A percentile compares a stretch with the other conserved stretches of the same genome.
phyloP scores from a whole-genome alignment of 352 stramenopile species.

The Pseudoperonospora humuli region DNA sequence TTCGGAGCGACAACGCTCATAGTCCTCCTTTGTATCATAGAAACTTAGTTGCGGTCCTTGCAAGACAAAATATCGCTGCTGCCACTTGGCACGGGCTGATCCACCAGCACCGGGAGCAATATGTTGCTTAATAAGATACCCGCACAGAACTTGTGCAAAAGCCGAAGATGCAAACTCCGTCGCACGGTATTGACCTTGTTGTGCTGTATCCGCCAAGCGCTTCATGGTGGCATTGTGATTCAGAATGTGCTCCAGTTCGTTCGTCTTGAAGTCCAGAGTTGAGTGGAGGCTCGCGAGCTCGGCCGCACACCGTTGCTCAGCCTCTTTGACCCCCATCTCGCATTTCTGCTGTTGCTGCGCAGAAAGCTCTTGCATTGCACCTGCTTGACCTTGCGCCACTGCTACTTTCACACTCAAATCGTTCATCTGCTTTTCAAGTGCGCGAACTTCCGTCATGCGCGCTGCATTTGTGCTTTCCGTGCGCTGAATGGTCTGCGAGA shows the following conservation, averaged over 20 bases:
- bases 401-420: constrained; percentile 77
- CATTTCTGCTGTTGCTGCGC: constrained; percentile 73
- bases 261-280: constrained; percentile 80
- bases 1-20: constrained; percentile 69
- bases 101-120: constrained; percentile 36
- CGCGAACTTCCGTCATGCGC: constrained; percentile 68
- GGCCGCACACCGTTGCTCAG: constrained; percentile 59
- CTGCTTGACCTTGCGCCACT: constrained; percentile 69
- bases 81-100: constrained; percentile 57
- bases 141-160: constrained; percentile 59
- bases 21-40: constrained; percentile 84
- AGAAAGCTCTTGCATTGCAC: constrained; percentile 75
- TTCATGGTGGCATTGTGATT: constrained; percentile 87
- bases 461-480: constrained; percentile 65
- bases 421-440: constrained; percentile 77
- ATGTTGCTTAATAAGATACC: constrained; percentile 84
- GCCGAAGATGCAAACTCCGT: constrained; percentile 76
- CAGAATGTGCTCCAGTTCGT: constrained; percentile 81
- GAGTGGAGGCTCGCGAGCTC: constrained; percentile 59
- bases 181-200: constrained; percentile 77
- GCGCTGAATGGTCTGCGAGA: constrained; percentile 66
- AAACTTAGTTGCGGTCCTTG: constrained; percentile 71
- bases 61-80: constrained; percentile 84
- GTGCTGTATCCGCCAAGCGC: constrained; percentile 71
- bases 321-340: constrained; percentile 65